These are phyloP conservation scores for Ramaria sp. DNA, from an alignment of 768 basidiomycete species.

Conservation along the genomic window DNA sequence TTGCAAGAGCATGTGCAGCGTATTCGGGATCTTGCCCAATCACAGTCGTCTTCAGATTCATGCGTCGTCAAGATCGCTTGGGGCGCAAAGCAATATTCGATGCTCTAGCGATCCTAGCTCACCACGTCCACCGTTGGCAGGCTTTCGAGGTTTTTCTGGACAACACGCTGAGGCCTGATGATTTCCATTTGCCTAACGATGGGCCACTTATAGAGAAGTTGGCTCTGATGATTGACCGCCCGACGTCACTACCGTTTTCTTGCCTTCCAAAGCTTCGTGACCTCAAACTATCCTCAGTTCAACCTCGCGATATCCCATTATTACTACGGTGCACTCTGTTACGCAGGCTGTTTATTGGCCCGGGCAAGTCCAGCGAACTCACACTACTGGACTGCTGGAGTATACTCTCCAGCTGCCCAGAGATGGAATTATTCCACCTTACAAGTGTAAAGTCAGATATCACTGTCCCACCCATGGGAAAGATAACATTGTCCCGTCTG, in stretches of 20 bases:
- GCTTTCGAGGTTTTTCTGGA: neutral
- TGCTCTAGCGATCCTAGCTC: neutral
- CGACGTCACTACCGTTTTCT: neutral
- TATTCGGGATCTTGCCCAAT: neutral
- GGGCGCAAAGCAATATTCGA: neutral
- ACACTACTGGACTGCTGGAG: neutral
- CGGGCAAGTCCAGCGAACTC: neutral
- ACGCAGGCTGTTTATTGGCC: neutral
- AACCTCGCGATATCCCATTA: neutral
- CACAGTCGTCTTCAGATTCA: neutral
- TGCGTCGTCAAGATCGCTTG: neutral
- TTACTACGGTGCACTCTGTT: neutral
- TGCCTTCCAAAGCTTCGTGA: neutral
- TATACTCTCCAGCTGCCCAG: neutral
- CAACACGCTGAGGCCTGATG: neutral
- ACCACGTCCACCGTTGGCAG: neutral
- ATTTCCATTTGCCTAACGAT: neutral
- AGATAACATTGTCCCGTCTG: neutral
- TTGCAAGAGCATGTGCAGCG: neutral
- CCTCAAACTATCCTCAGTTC: neutral
- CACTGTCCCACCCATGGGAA: neutral
- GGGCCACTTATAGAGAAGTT: neutral
- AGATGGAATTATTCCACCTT: neutral
- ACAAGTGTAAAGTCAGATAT: neutral
- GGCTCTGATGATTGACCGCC: neutral